Evolutionary conservation across 2,329 filamentous ascomycete genomes (phyloP).

Genomic region (Epichloe glyceriae): DNA sequence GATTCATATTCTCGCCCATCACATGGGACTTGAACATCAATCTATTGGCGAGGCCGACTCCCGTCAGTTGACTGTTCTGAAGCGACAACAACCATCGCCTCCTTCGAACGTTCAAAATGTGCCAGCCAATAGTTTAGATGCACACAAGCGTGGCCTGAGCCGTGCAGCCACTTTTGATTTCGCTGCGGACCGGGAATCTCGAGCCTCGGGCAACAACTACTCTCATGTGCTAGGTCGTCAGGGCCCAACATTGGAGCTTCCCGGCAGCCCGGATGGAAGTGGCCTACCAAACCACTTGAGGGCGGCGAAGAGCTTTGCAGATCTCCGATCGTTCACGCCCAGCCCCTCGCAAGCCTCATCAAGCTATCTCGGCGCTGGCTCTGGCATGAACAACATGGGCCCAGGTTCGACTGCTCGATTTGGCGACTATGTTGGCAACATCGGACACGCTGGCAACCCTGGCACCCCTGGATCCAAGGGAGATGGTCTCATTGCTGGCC

Average conservation of each 20-base stretch:
- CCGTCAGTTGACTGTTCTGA: slow-evolving; percentile 82
- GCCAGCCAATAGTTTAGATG: slow-evolving; percentile 56
- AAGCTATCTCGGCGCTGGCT: slow-evolving; percentile 47
- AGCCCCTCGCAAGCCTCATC: slow-evolving; percentile 78
- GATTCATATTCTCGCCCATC: slow-evolving; percentile 88
- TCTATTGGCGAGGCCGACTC: slow-evolving; percentile 82
- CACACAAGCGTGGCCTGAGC: slow-evolving; percentile 73
- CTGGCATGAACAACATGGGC: slow-evolving; percentile 43
- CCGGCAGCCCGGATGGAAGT: slow-evolving; percentile 58
- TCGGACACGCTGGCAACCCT: slow-evolving; percentile 22
- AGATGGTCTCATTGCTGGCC: slow-evolving; percentile 32
- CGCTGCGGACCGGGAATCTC: slow-evolving; percentile 62
- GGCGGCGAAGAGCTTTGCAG: slow-evolving; percentile 91
- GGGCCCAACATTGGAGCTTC: slow-evolving; percentile 72
- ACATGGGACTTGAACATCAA: slow-evolving; percentile 82
- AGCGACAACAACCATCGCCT: slow-evolving; percentile 42
- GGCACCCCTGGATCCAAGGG: slow-evolving; percentile 26
- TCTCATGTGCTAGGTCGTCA: slow-evolving; percentile 62
- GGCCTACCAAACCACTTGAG: slow-evolving; percentile 67
- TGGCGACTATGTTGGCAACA: slow-evolving; percentile 30
- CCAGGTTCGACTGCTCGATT: slow-evolving; percentile 26
- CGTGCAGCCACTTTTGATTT: slow-evolving; percentile 97
- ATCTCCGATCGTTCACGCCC: slow-evolving; percentile 86
- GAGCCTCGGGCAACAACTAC: slow-evolving; percentile 54
- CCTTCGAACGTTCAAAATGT: slow-evolving; percentile 42